These are phyloP conservation scores for Xerocomellus amylosporus DNA, from an alignment of 768 basidiomycete genomes.

Conservation along the genomic window DNA sequence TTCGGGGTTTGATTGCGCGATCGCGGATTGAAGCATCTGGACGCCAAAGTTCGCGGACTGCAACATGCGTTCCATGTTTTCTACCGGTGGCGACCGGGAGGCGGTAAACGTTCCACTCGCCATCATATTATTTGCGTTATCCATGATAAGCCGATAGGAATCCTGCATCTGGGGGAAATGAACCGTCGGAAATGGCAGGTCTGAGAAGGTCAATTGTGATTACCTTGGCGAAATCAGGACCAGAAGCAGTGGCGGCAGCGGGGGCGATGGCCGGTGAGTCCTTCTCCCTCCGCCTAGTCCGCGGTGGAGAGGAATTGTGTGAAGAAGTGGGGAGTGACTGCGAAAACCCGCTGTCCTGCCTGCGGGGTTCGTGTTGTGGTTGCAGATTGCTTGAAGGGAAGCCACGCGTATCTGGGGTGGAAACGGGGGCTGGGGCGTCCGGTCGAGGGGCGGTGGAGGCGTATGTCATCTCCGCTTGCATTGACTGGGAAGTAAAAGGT, in stretches of 20 bases:
- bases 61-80: conserved; percentile 43
- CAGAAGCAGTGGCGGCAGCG: conserved; percentile 25
- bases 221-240: conserved; percentile 45
- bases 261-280: conserved; percentile 30
- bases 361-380: conserved; percentile 32
- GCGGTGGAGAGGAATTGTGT: conserved; percentile 29
- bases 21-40: conserved; percentile 32
- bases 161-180: conserved; percentile 37
- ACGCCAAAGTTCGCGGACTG: conserved; percentile 42
- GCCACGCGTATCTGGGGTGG: conserved; percentile 31
- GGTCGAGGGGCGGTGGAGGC: conserved; percentile 32
- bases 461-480: conserved; percentile 36
- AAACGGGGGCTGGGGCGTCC: conserved; percentile 29
- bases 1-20: conserved; percentile 28
- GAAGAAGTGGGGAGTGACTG: conserved; percentile 27
- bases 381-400: conserved; percentile 27
- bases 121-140: conserved; percentile 35
- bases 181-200: conserved; percentile 12
- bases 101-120: conserved; percentile 19
- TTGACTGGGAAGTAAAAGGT: conserved; percentile 33
- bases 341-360: conserved; percentile 33
- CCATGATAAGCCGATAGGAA: conserved; percentile 44
- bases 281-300: conserved; percentile 38
- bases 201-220: conserved; percentile 2
- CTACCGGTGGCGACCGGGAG: conserved; percentile 27